phyloP scores from a whole-genome alignment of 257 asterid genomes.

The Pogostemon cablin region DNA sequence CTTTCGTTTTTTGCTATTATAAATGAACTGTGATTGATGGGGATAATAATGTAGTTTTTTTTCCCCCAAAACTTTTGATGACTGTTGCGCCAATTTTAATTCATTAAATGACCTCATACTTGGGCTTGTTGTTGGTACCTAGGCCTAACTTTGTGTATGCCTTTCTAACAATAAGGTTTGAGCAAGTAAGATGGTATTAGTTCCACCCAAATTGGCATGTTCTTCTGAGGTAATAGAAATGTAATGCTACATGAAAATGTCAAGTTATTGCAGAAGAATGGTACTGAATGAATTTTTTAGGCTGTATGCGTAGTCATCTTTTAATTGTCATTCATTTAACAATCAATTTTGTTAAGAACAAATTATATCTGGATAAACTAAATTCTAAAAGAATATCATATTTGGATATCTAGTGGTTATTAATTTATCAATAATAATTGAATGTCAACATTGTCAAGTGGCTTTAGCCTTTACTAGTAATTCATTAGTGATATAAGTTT shows the following conservation, averaged over 20 bases:
- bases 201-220: neutral
- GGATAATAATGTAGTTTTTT: constrained; percentile 4
- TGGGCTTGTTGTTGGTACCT: neutral
- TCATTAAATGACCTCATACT: neutral
- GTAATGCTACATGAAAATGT: neutral
- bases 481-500: neutral
- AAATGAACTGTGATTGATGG: neutral
- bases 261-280: neutral
- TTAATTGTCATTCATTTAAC: neutral
- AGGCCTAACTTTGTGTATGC: neutral
- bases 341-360: neutral
- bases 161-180: constrained; percentile 4
- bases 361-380: neutral
- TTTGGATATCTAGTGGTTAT: neutral
- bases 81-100: constrained; percentile 6
- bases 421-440: neutral
- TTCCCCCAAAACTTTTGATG: neutral
- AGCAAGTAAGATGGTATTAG: neutral
- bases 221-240: neutral
- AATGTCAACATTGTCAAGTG: neutral
- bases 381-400: neutral
- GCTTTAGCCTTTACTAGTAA: neutral
- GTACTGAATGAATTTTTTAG: neutral
- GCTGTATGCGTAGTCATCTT: neutral
- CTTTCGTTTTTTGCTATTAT: constrained; percentile 5